Evolutionary conservation across 2,329 filamentous ascomycete species (phyloP).

Genomic region (Elsinoe arachidis): DNA sequence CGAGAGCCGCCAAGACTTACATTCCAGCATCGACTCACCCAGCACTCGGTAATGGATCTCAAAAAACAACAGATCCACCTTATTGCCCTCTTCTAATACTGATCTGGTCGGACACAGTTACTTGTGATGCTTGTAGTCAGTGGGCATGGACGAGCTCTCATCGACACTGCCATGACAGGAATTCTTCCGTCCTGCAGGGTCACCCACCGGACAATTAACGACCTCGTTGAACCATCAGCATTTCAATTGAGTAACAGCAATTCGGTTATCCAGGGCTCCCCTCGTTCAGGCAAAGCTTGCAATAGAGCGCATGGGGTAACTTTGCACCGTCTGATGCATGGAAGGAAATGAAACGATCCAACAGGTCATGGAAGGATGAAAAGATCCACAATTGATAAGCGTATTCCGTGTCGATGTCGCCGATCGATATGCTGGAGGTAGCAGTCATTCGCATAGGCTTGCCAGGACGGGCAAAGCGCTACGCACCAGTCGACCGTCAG

Average conservation of each 20-base stretch:
- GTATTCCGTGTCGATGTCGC: neutral
- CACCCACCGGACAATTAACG: too few relatives aligned
- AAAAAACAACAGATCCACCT: too few relatives aligned
- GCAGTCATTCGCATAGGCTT: neutral
- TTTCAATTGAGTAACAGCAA: neutral
- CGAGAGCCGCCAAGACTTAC: too few relatives aligned
- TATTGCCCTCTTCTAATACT: too few relatives aligned
- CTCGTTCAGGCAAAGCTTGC: neutral
- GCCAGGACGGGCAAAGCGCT: neutral
- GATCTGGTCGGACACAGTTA: too few relatives aligned
- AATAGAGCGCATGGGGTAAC: neutral
- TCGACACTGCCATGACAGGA: too few relatives aligned
- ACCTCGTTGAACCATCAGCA: neutral
- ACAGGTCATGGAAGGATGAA: neutral
- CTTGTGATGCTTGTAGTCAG: too few relatives aligned
- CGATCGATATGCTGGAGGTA: neutral
- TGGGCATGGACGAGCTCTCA: too few relatives aligned
- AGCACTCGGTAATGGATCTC: too few relatives aligned
- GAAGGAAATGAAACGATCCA: neutral
- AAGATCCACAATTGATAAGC: neutral
- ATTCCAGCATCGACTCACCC: too few relatives aligned
- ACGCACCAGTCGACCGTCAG: neutral
- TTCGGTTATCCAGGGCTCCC: neutral
- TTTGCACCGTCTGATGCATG: constrained; percentile 1
- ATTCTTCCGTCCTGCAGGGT: too few relatives aligned